Conservation (phyloP, 2,329 filamentous ascomycete species). For the Aspergillus hiratsukae region DNA sequence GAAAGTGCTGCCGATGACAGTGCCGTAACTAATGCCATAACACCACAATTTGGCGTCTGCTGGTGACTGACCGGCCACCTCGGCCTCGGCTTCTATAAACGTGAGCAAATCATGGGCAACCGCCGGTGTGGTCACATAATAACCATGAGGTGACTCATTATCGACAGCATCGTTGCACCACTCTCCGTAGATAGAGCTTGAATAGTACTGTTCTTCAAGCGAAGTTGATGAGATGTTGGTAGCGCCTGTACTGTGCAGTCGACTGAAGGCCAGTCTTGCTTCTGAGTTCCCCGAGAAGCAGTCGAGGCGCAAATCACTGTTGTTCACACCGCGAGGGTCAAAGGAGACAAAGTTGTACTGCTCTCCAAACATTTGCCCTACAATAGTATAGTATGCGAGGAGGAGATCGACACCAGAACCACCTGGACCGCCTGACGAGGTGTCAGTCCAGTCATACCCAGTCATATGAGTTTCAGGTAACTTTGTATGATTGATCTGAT, state of each 20-base stretch:
- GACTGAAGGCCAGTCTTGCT: constrained; percentile 15
- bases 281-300: constrained; percentile 21
- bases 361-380: constrained; percentile 31
- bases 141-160: constrained; percentile 8
- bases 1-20: constrained; percentile 43
- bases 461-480: not conserved
- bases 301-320: constrained; percentile 23
- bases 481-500: not conserved
- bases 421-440: constrained; percentile 31
- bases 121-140: constrained; percentile 14
- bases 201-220: constrained; percentile 22
- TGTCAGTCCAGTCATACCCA: constrained; percentile 5
- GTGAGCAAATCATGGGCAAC: constrained; percentile 13
- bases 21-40: constrained; percentile 51
- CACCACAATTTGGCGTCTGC: constrained; percentile 39
- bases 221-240: constrained; percentile 24
- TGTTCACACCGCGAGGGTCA: constrained; percentile 40
- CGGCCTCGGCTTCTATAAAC: constrained; percentile 35
- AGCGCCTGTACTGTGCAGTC: constrained; percentile 21
- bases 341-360: constrained; percentile 43
- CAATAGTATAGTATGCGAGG: constrained; percentile 16
- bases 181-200: constrained; percentile 18
- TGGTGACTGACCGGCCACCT: constrained; percentile 25
- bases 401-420: constrained; percentile 34
- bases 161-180: constrained; percentile 17